phyloP scores from a whole-genome alignment of 2,329 filamentous ascomycete species.

The Peltaster fructicola region DNA sequence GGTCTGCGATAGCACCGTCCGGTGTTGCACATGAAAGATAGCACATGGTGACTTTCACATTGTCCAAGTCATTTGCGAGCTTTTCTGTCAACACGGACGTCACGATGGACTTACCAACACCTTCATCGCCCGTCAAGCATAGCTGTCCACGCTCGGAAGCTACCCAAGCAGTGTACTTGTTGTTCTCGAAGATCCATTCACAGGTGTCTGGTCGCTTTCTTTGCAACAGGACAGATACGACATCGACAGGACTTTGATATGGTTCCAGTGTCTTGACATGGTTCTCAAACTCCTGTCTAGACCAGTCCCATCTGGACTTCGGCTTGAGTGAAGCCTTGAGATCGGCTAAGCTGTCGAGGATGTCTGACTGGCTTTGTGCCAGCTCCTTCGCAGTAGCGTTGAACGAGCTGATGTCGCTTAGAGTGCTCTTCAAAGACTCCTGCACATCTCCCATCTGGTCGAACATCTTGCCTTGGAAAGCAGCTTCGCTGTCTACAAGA shows the following conservation, averaged over 20 bases:
- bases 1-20: background rate
- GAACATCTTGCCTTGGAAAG: constrained; percentile 7
- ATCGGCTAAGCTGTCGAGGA: constrained; percentile 4
- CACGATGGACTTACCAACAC: constrained; percentile 5
- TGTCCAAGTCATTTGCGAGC: too few species aligned
- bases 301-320: constrained; percentile 5
- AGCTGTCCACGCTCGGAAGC: background rate
- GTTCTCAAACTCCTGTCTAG: constrained; percentile 5
- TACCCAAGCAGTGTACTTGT: constrained; percentile 1
- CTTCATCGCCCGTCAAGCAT: constrained; percentile 2
- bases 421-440: constrained; percentile 2
- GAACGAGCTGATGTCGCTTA: constrained; percentile 5
- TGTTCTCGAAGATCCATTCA: constrained; percentile 2
- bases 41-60: constrained; percentile 2
- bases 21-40: constrained; percentile 4
- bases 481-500: constrained; percentile 5
- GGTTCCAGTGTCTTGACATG: constrained; percentile 5
- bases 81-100: constrained; percentile 3
- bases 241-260: constrained; percentile 2
- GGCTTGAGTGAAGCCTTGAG: constrained; percentile 5
- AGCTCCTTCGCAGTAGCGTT: constrained; percentile 1
- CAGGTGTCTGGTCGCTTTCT: constrained; percentile 3
- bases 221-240: constrained; percentile 2
- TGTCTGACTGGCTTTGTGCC: constrained; percentile 2
- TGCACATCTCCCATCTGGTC: constrained; percentile 6